phyloP scores from a whole-genome alignment of 805 yeast genomes.

The Torulaspora franciscae region DNA sequence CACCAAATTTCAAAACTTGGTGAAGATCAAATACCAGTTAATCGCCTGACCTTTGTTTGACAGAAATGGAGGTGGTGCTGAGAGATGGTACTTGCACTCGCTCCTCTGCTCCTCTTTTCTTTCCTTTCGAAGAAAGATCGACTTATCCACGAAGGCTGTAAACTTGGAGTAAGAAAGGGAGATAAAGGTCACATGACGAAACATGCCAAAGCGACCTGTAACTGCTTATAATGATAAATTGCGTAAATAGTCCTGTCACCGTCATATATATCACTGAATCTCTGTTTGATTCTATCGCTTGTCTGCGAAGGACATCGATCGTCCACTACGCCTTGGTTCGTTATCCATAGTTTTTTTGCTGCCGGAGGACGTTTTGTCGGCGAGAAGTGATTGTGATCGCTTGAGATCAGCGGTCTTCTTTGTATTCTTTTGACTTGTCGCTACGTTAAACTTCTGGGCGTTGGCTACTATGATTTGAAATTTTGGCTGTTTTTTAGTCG shows the following conservation, averaged over 20 bases:
- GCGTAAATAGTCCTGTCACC: neutral
- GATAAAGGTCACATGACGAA: neutral
- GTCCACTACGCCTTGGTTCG: constrained; percentile 6
- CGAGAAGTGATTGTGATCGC: constrained; percentile 28
- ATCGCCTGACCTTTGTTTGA: neutral
- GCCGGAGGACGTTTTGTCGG: constrained; percentile 3
- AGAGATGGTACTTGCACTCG: too few species aligned
- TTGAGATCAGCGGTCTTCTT: constrained; percentile 19
- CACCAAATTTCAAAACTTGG: neutral
- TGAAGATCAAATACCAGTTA: neutral
- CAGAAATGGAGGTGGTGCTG: too few species aligned
- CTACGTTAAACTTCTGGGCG: constrained; percentile 30
- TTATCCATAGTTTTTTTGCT: constrained; percentile 1
- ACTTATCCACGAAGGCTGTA: neutral
- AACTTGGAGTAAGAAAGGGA: neutral
- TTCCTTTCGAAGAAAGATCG: neutral
- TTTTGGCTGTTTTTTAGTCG: constrained; percentile 29
- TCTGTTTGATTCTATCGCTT: constrained; percentile 8
- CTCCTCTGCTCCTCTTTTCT: too few species aligned
- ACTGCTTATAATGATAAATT: neutral
- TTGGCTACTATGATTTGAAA: constrained; percentile 36
- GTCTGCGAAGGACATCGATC: constrained; percentile 14
- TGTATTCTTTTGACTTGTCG: constrained; percentile 16
- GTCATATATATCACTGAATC: constrained; percentile 9
- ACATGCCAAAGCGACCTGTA: neutral